Evolutionary conservation across 805 yeast genomes (phyloP), one percentile per base, ranked within the genome.

Genomic region (Candida gorgasii): DNA sequence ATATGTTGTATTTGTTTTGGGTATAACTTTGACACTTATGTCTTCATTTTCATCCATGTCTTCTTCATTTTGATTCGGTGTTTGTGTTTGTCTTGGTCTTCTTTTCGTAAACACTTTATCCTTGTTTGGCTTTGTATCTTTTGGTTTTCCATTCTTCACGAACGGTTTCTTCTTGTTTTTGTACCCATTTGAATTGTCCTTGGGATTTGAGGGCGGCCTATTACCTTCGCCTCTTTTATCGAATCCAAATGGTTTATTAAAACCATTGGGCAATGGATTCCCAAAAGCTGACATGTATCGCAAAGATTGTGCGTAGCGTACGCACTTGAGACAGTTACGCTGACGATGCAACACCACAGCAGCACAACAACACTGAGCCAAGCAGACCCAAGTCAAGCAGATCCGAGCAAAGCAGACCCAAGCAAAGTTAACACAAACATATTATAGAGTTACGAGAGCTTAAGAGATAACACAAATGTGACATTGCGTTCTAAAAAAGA

Each of bases 11-110:
- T 53, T 52, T 29, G 47, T 31, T 43, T 50, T 50, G 48, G 19
- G 61, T 62, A 58, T 47, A 5, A 55, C 50, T 39, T 44, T 53
- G 2, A 47, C 35, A 11, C 39, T 40, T 5, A 27, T 11, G 7
- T 43, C 47, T 12, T 34, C 42, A 6, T 15, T 24, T 11, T n/a
- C 4, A 8, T 24, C 24, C 32, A 26, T 36, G 26, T 13, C 24
- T 8, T 17, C 35, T 11, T 23, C 15, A 13, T 24, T 11, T 13
- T 29, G 27, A 13, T 8, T 15, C 6, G 28, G 18, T 9, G 34
- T 6, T 14, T 28, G 16, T 5, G 12, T 16, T 36, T 26, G 40
- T 18, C 17, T 8, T n/a, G 30, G 39, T 26, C 27, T 24, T n/a
- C 36, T 5, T 15, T 26, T 37, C 6, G 6, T 24, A 13, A 26